These are phyloP conservation scores for Cystobasidium pallidum DNA, from an alignment of 1,284 basidiomycete species.

Conservation along the genomic window DNA sequence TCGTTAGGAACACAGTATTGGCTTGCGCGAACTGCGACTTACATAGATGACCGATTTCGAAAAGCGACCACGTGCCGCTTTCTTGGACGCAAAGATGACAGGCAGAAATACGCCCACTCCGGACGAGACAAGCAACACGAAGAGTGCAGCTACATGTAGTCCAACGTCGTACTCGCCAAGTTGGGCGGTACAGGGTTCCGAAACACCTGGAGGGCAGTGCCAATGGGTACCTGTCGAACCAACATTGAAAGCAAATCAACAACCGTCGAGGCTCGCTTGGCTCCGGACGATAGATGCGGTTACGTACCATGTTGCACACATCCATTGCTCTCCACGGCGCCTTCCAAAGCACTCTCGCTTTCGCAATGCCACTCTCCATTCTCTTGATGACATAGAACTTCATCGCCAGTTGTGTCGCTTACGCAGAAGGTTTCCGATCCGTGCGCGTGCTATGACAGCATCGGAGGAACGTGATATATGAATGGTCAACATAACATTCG, in stretches of 20 bases:
- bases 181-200: slow-evolving; percentile 25
- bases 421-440: slow-evolving; percentile 13
- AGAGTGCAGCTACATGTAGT: slow-evolving; percentile 59
- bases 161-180: slow-evolving; percentile 56
- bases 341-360: slow-evolving; percentile 19
- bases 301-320: slow-evolving; percentile 37
- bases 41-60: background rate
- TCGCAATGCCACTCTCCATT: slow-evolving; percentile 29
- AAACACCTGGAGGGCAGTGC: slow-evolving; percentile 35
- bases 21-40: slow-evolving; percentile 44
- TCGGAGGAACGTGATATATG: too few relatives aligned
- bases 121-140: slow-evolving; percentile 51
- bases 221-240: slow-evolving; percentile 25
- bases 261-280: background rate
- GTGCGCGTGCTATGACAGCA: slow-evolving; percentile 13
- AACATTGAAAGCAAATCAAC: background rate
- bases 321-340: slow-evolving; percentile 20
- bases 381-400: slow-evolving; percentile 19
- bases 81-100: background rate
- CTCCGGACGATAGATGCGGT: background rate
- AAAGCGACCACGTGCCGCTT: slow-evolving; percentile 4
- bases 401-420: slow-evolving; percentile 1
- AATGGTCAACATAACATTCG: too few relatives aligned
- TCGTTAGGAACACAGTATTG: too few relatives aligned
- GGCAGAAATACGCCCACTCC: slow-evolving; percentile 25